phyloP scores from a whole-genome alignment of 2,329 filamentous ascomycete species.

The Phoma sp. region DNA sequence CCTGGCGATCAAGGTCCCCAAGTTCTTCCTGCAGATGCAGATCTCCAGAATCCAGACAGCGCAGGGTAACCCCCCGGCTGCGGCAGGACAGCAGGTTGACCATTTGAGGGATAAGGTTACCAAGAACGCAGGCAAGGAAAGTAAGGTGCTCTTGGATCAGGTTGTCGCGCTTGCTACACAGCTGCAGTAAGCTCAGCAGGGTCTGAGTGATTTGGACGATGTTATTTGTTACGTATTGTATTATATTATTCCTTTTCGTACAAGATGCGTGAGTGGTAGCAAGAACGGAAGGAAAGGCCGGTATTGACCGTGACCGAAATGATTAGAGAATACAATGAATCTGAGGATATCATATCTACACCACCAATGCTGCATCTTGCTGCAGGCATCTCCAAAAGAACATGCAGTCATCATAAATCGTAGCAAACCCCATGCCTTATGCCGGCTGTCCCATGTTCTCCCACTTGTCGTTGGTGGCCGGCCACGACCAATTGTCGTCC shows the following conservation, averaged over 20 bases:
- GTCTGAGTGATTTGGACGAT: no score
- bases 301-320: no score
- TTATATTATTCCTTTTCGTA: no score
- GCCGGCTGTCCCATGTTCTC: slow-evolving; percentile 1
- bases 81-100: slow-evolving; percentile 62
- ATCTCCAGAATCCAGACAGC: slow-evolving; percentile 66
- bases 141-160: slow-evolving; percentile 59
- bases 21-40: slow-evolving; percentile 69
- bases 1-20: slow-evolving; percentile 67
- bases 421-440: not conserved
- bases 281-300: no score
- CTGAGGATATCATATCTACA: no score
- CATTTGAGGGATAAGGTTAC: slow-evolving; percentile 66
- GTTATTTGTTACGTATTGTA: no score
- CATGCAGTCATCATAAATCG: no score
- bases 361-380: no score
- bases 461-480: not conserved
- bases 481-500: not conserved
- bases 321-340: no score
- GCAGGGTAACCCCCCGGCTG: slow-evolving; percentile 62
- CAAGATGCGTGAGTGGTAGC: no score
- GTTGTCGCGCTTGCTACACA: slow-evolving; percentile 51
- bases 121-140: slow-evolving; percentile 62
- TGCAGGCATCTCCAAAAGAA: no score
- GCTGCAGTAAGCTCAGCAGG: slow-evolving; percentile 27